Evolutionary conservation across 1,284 basidiomycete genomes (phyloP), one percentile per base, ranked within the genome.

Genomic region (Pholiota adiposa): DNA sequence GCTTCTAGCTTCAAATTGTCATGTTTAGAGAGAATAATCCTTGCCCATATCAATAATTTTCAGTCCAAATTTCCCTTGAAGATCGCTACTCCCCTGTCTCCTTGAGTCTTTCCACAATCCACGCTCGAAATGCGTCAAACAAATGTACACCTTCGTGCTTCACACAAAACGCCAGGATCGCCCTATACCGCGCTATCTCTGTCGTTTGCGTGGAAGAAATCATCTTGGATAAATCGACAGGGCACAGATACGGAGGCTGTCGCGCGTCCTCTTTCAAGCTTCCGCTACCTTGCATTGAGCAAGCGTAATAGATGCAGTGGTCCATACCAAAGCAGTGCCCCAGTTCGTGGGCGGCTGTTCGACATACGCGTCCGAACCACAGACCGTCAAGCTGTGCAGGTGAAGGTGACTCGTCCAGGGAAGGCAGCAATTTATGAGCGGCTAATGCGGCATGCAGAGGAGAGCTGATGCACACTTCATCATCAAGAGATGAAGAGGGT

Each of bases 241-340:
- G 73, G 43, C 75, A 75, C 7, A 76, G 65, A 49, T 73, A 76
- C 8, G 73, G 73, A 9, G 74, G 72, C 51, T 75, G 73, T 23
- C 75, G 64, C 3, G 69, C 68, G 46, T 75, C 74, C 56, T 76
- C 75, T 23, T 51, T 61, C 5, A 76, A 61, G 2, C 64, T 67
- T 3, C 71, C 63, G 9, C 68, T 74, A 11, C 73, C 72, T 40
- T 75, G 73, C 74, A 75, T 76, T 25, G 63, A 52, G 56, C 74
- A 76, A 1, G 74, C 73, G 49, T 72, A 75, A 59, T 74, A 73
- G 1, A 73, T 69, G 56, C 75, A 76, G 54, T 75, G 73, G 34
- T 75, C 73, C 12, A 75, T 70, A 29, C 73, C 73, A 11, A 75
- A 69, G 51, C 73, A 73, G 54, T 75, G 74, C 0, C 75, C 75